phyloP scores from a whole-genome alignment of 805 yeast genomes.

The Wickerhamomyces alni region DNA sequence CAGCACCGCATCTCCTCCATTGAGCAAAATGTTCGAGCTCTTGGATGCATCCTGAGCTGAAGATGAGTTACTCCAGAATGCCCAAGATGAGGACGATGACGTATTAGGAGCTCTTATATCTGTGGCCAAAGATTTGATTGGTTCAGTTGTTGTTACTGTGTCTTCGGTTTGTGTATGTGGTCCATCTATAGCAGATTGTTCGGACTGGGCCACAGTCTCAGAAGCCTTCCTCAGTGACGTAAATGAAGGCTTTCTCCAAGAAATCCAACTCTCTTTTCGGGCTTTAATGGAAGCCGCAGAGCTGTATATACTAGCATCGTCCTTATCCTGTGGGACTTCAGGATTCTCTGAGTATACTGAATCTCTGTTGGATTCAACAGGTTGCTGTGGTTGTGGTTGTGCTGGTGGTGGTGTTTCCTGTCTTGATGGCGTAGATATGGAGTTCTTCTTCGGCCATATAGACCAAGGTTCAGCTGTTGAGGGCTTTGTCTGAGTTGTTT shows the following conservation, averaged over 20 bases:
- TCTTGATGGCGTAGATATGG: background rate
- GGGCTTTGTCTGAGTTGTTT: background rate
- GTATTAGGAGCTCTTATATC: background rate
- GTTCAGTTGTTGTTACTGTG: slow-evolving; percentile 1
- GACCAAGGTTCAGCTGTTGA: background rate
- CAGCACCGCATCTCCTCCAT: slow-evolving; percentile 21
- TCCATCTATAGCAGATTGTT: slow-evolving; percentile 1
- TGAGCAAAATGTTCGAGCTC: slow-evolving; percentile 12
- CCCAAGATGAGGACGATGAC: slow-evolving; percentile 18
- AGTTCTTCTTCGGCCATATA: slow-evolving; percentile 1
- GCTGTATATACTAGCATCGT: background rate
- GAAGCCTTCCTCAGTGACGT: slow-evolving; percentile 15
- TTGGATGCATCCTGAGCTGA: slow-evolving; percentile 6
- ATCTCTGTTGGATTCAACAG: background rate
- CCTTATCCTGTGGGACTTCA: background rate
- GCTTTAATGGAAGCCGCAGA: background rate
- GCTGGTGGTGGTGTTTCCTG: background rate
- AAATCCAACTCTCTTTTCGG: slow-evolving; percentile 11
- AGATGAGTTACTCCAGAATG: slow-evolving; percentile 18
- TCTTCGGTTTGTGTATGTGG: no score
- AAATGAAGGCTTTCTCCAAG: slow-evolving; percentile 20
- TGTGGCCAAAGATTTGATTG: slow-evolving; percentile 8
- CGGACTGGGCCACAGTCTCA: slow-evolving; percentile 1
- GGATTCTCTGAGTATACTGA: background rate
- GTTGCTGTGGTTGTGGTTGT: background rate